phyloP scores from a whole-genome alignment of 306 rosid species.

The Biancaea sappan region DNA sequence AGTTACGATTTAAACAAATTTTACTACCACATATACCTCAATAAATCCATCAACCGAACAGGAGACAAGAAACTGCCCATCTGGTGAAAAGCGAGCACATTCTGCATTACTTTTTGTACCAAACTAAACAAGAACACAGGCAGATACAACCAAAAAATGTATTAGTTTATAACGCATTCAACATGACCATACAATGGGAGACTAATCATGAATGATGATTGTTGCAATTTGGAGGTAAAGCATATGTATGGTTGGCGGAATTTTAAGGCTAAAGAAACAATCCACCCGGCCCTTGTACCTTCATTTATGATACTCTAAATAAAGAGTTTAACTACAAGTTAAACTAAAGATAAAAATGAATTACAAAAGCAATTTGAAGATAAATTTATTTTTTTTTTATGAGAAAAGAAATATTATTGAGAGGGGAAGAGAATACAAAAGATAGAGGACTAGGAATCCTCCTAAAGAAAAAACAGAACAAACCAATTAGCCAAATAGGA shows the following conservation, averaged over 20 bases:
- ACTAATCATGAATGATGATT: background rate
- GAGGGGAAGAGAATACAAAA: too few species aligned
- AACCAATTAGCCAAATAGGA: too few species aligned
- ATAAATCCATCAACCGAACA: slow-evolving; percentile 95
- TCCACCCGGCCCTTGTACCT: background rate
- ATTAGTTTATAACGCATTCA: slow-evolving; percentile 20
- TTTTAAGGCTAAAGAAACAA: background rate
- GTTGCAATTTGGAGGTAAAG: background rate
- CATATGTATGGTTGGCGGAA: background rate
- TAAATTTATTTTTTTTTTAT: too few species aligned
- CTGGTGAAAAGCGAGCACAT: slow-evolving; percentile 95
- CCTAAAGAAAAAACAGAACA: too few species aligned
- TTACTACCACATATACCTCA: slow-evolving; percentile 64
- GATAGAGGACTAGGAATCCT: too few species aligned
- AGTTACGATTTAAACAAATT: slow-evolving; percentile 18
- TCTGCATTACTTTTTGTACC: slow-evolving; percentile 98
- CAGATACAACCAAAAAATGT: slow-evolving; percentile 27
- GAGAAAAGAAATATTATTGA: too few species aligned
- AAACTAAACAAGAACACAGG: slow-evolving; percentile 55
- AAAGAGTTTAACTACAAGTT: background rate
- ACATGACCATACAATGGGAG: background rate
- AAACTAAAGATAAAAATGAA: too few species aligned
- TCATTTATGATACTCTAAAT: background rate
- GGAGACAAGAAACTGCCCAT: slow-evolving; percentile 97
- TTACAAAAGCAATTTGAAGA: too few species aligned